Evolutionary conservation across 768 basidiomycete genomes (phyloP).

Genomic region (Suillus discolor): DNA sequence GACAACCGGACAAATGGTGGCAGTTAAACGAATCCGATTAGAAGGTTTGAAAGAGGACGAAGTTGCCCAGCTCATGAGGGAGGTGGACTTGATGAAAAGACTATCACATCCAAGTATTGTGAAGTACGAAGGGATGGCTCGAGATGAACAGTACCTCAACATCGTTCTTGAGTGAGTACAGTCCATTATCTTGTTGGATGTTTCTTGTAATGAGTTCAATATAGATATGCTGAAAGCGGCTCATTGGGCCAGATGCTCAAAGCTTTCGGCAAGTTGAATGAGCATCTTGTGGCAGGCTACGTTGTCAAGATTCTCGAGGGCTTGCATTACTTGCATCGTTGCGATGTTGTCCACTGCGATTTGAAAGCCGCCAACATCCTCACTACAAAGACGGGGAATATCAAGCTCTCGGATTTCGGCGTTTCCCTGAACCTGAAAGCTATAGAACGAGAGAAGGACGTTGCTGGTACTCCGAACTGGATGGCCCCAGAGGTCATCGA

Average conservation of each 20-base stretch:
- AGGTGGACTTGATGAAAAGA: constrained; percentile 91
- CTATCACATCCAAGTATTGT: constrained; percentile 94
- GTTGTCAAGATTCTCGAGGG: constrained; percentile 98
- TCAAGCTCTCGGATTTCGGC: constrained; percentile 97
- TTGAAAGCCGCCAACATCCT: constrained; percentile 98
- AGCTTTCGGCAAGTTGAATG: constrained; percentile 92
- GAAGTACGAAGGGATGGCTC: constrained; percentile 94
- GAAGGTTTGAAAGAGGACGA: constrained; percentile 92
- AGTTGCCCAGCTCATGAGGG: constrained; percentile 87
- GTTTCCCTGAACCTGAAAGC: constrained; percentile 95
- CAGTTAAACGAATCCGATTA: constrained; percentile 93
- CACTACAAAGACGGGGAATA: constrained; percentile 97
- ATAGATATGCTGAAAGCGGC: constrained; percentile 94
- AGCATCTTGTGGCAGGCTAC: constrained; percentile 88
- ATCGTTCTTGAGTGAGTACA: constrained; percentile 89
- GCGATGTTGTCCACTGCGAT: constrained; percentile 95
- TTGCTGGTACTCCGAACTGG: constrained; percentile 97
- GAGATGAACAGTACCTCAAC: constrained; percentile 86
- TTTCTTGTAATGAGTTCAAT: constrained; percentile 15
- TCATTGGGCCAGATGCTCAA: constrained; percentile 92
- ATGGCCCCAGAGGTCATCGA: constrained; percentile 99
- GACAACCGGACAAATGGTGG: constrained; percentile 96
- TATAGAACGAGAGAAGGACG: constrained; percentile 83
- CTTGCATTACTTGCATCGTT: constrained; percentile 86
- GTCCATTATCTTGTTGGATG: constrained; percentile 15